Percentiles rank a stretch among this genome's conserved stretches.
phyloP scores from a whole-genome alignment of 305 asterid species.

The Fraxinus sp. region DNA sequence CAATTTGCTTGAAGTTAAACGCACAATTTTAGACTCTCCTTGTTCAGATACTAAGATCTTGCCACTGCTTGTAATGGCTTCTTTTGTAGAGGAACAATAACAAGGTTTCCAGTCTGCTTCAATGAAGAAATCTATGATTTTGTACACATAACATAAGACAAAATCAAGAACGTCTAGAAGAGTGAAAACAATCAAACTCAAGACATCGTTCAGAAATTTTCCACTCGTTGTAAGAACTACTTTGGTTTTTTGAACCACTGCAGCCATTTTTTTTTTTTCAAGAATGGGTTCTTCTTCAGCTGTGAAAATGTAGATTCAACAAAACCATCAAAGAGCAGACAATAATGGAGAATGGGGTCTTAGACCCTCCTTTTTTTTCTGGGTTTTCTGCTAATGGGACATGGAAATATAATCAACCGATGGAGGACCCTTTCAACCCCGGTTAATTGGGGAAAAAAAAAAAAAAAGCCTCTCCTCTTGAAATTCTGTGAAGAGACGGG shows the following conservation, averaged over 20 bases:
- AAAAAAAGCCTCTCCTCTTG: not conserved
- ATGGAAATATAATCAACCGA: constrained; percentile 14
- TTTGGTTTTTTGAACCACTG: constrained; percentile 11
- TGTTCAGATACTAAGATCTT: constrained; percentile 69
- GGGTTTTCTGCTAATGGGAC: not conserved
- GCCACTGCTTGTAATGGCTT: constrained; percentile 45
- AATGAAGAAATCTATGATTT: constrained; percentile 47
- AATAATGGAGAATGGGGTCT: constrained; percentile 5
- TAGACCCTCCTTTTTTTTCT: not conserved
- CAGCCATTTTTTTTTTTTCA: not conserved
- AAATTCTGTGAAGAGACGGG: not conserved
- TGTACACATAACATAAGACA: constrained; percentile 61
- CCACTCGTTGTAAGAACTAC: constrained; percentile 37
- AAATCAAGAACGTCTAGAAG: constrained; percentile 59
- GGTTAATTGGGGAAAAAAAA: not conserved
- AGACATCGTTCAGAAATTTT: constrained; percentile 43
- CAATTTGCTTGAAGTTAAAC: constrained; percentile 48
- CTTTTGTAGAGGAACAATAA: constrained; percentile 57
- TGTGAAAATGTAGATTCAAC: not conserved
- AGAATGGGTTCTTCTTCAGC: constrained; percentile 1
- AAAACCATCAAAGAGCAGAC: not conserved
- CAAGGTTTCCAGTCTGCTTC: constrained; percentile 88
- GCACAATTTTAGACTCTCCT: constrained; percentile 67
- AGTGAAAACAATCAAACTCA: constrained; percentile 60
- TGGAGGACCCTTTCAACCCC: not conserved